phyloP scores from a whole-genome alignment of 2,329 filamentous ascomycete species.

The Fusarium sp. region DNA sequence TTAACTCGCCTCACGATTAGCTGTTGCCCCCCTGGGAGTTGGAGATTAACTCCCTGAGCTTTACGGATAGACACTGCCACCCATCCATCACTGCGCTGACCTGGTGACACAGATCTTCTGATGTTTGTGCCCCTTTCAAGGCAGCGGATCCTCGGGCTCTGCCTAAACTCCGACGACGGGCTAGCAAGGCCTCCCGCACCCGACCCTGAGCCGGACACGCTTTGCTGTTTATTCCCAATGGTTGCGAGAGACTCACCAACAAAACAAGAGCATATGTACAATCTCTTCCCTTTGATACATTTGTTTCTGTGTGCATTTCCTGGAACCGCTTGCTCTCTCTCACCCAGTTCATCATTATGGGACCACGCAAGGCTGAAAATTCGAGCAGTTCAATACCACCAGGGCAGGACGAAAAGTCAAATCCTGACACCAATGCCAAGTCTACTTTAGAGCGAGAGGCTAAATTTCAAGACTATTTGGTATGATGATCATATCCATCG shows the following conservation, averaged over 20 bases:
- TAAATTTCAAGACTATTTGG: constrained; percentile 1
- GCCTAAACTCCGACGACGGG: not conserved
- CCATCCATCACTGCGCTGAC: not conserved
- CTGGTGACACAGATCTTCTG: not conserved
- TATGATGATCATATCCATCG: not conserved
- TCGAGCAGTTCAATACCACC: not conserved
- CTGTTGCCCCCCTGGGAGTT: not conserved
- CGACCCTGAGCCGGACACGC: not conserved
- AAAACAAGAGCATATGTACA: not conserved
- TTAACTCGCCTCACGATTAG: not conserved
- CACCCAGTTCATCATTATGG: not conserved
- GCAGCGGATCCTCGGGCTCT: not conserved
- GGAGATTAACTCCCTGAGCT: not conserved
- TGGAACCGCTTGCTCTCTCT: not conserved
- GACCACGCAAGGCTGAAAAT: not conserved
- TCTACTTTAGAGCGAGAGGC: not conserved
- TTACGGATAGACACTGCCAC: not conserved
- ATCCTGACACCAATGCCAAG: not conserved
- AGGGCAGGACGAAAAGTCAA: not conserved
- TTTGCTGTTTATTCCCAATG: not conserved
- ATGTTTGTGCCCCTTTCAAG: not conserved
- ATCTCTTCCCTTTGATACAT: not conserved
- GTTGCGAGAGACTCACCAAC: not conserved
- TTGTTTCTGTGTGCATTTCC: not conserved
- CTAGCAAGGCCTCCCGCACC: not conserved